Percentiles rank a stretch among this genome's conserved stretches.
These are phyloP conservation scores for Penicillium sp. DNA, from an alignment of 2,329 filamentous ascomycete genomes.

Conservation along the genomic window DNA sequence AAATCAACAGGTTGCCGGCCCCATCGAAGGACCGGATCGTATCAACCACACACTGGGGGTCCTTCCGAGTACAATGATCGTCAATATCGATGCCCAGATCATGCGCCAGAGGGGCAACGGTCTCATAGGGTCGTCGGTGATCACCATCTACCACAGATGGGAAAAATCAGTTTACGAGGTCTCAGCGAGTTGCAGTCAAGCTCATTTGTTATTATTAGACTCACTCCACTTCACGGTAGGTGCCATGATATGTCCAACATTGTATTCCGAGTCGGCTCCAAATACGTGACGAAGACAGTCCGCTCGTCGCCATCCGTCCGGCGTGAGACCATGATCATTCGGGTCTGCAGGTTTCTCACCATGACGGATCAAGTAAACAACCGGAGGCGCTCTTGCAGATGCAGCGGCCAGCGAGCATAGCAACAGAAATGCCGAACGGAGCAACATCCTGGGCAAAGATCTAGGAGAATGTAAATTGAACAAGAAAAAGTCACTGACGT, in stretches of 20 bases:
- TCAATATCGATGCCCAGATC: conserved; percentile 30
- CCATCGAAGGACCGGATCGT: conserved; percentile 21
- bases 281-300: conserved; percentile 30
- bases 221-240: conserved; percentile 24
- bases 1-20: conserved; percentile 28
- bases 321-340: conserved; percentile 23
- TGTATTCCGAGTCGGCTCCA: conserved; percentile 21
- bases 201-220: neutral
- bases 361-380: conserved; percentile 32
- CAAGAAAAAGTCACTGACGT: neutral
- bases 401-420: neutral
- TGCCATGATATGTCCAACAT: conserved; percentile 30
- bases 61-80: conserved; percentile 25
- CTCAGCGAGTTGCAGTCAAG: neutral
- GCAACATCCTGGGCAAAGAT: neutral
- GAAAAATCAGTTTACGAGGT: neutral
- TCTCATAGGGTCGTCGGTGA: conserved; percentile 21
- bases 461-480: too few species aligned
- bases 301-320: conserved; percentile 26
- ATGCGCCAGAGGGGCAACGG: conserved; percentile 26
- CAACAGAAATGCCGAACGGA: conserved; percentile 1
- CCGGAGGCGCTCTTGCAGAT: conserved; percentile 16
- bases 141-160: conserved; percentile 13
- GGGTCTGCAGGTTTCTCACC: conserved; percentile 28
- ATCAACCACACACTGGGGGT: conserved; percentile 22